A percentile compares a stretch with the other conserved stretches of the same genome.
These are phyloP conservation scores for Sicyos edulis DNA, from an alignment of 306 rosid genomes.

Conservation along the genomic window DNA sequence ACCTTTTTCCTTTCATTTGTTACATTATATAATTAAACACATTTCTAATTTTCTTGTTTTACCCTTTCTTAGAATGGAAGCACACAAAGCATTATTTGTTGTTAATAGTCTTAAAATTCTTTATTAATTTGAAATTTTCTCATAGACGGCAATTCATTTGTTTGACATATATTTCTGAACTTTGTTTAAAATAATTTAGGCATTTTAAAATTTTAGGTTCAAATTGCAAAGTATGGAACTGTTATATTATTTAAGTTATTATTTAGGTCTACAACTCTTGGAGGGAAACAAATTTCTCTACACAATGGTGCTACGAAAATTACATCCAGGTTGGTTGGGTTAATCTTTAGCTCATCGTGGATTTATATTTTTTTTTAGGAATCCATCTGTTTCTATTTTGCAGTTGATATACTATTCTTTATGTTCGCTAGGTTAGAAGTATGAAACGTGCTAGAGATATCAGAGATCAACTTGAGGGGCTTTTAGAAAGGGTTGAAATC, in stretches of 20 bases:
- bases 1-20: neutral
- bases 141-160: neutral
- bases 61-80: neutral
- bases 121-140: neutral
- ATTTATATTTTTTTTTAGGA: neutral
- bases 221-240: neutral
- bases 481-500: constrained; percentile 87
- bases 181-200: neutral
- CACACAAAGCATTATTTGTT: neutral
- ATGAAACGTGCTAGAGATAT: constrained; percentile 96
- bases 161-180: neutral
- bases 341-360: neutral
- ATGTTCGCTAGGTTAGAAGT: constrained; percentile 63
- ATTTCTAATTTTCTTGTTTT: constrained; percentile 18
- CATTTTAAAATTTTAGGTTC: neutral
- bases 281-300: constrained; percentile 93
- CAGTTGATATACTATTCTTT: neutral
- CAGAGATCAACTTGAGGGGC: constrained; percentile 91
- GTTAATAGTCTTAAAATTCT: neutral
- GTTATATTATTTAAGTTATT: neutral
- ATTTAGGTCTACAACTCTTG: constrained; percentile 82
- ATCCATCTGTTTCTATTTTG: no score
- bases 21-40: neutral
- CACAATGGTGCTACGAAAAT: constrained; percentile 95
- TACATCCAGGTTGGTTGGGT: constrained; percentile 76